Base-by-base conservation (phyloP, 306 rosid genomes). In the Gastrolobium bilobum region DNA sequence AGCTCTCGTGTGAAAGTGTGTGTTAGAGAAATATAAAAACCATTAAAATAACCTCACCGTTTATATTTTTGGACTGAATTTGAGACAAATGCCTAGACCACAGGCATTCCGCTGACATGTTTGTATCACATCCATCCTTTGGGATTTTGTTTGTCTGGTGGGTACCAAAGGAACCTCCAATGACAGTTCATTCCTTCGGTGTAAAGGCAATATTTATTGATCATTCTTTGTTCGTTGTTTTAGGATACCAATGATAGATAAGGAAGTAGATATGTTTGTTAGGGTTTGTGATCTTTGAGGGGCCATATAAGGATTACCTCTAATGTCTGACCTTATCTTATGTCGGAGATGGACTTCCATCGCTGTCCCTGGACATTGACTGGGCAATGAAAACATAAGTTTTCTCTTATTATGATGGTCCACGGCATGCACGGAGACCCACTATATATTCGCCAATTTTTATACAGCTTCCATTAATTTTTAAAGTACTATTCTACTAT, bases 251-350 rank as follows among this genome's bases (percentile, higher is more conserved):
- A 29, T 34, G 48, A 9, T 70, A 60, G 37, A 71, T 11, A 58
- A 54, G 52, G 29, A 39, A 42, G 71, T 2, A 59, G 63, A 59
- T 58, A 69, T 58, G 77, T 37, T 79, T 58, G 82, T 69, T 78
- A 78, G 62, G 77, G 44, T 35, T 68, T 60, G 83, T 47, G 56
- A 79, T 79, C 34, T 59, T 37, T 57, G 76, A 60, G 76, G 48
- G 77, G 34, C 31, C 63, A 6, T 50, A 14, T 15, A 44, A 63
- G 47, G 67, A 46, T 68, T 68, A 52, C 57, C 33, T 30, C 31
- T 26, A 51, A 39, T 57, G 68, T 57, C 44, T 73, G 37, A 42
- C 76, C 40, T 31, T 67, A 78, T 68, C 31, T 14, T 15, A 10
- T 60, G 71, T 60, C 43, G 7, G 11, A 34, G 35, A 33, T 14